phyloP scores from a whole-genome alignment of 371 early-diverging fungal species.

The Zychaea mexicana region DNA sequence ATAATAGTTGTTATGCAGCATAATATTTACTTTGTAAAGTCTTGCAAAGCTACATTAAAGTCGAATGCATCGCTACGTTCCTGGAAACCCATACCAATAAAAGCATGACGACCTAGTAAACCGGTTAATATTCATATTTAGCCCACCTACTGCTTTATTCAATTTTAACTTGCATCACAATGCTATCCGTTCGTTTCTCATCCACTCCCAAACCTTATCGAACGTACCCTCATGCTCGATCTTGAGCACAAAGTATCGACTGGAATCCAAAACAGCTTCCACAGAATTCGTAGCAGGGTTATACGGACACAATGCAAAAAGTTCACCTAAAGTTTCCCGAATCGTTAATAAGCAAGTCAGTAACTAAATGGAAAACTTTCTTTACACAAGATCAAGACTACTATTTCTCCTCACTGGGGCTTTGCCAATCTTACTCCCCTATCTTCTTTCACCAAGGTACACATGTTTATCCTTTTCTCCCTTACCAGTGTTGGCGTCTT shows the following conservation, averaged over 20 bases:
- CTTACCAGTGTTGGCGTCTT: constrained; percentile 69
- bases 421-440: neutral
- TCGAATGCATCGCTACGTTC: constrained; percentile 91
- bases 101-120: constrained; percentile 74
- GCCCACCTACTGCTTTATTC: neutral
- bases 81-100: constrained; percentile 87
- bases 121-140: neutral
- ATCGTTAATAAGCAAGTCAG: too few species aligned
- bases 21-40: constrained; percentile 66
- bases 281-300: constrained; percentile 73
- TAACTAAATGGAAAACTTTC: too few species aligned
- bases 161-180: neutral
- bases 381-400: too few species aligned
- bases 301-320: constrained; percentile 87
- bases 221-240: constrained; percentile 75
- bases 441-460: neutral
- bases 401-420: too few species aligned
- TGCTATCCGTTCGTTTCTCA: neutral
- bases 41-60: constrained; percentile 91
- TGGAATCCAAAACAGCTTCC: constrained; percentile 88
- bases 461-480: neutral
- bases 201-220: neutral
- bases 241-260: constrained; percentile 90
- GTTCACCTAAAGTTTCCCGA: constrained; percentile 73
- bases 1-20: too few species aligned